Conservation (phyloP, 176 grass and related monocot genomes). For the Cenchrus fungigraminus region DNA sequence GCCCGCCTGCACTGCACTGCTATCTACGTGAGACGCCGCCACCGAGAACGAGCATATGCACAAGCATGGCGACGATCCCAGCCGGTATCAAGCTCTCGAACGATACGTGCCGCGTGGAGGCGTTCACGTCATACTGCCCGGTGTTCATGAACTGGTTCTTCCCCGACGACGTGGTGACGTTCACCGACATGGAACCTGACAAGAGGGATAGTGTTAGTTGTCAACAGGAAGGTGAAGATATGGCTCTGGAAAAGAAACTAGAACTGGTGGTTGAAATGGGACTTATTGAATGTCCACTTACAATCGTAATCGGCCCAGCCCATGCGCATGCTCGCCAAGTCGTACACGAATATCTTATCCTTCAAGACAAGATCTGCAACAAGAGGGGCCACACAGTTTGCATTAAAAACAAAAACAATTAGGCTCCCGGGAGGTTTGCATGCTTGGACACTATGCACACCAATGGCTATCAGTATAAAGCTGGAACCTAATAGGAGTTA, state of each 20-base stretch:
- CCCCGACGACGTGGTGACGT: constrained; percentile 78
- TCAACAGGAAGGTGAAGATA: not conserved
- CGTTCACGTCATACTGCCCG: constrained; percentile 62
- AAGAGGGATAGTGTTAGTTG: not conserved
- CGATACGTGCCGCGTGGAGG: constrained; percentile 26
- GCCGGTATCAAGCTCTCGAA: constrained; percentile 36
- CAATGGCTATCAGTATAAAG: not conserved
- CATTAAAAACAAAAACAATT: constrained; percentile 12
- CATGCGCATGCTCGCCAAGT: constrained; percentile 82
- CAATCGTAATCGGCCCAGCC: constrained; percentile 94
- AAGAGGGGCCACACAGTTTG: constrained; percentile 27
- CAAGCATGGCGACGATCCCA: constrained; percentile 30
- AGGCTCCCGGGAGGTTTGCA: not conserved
- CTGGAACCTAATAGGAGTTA: not conserved
- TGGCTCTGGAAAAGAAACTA: not conserved
- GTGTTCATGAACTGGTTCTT: constrained; percentile 82
- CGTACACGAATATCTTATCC: constrained; percentile 98
- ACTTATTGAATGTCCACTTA: constrained; percentile 47
- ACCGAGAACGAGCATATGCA: constrained; percentile 56
- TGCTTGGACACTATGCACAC: constrained; percentile 4
- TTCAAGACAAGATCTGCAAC: constrained; percentile 86
- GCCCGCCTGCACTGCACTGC: constrained; percentile 30
- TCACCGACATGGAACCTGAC: constrained; percentile 77
- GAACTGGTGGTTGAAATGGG: not conserved
- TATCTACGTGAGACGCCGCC: constrained; percentile 49